Conservation (phyloP, 192 early-diverging fungal species). For the Entomortierella beljakovae region DNA sequence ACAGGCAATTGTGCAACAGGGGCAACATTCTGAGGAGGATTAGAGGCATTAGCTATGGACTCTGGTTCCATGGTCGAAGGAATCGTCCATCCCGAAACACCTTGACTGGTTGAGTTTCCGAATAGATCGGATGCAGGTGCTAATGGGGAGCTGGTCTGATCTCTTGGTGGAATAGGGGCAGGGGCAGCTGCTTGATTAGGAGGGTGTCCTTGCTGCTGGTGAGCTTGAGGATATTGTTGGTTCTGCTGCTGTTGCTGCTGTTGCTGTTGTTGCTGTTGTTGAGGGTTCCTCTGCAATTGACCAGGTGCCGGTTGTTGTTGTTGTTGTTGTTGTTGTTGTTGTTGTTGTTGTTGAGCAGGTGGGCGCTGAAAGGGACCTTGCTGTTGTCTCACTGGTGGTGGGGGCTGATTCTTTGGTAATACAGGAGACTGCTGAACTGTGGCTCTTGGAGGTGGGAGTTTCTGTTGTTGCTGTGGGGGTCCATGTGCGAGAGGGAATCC, state of each 20-base stretch:
- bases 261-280: constrained; percentile 19
- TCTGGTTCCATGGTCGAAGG: constrained; percentile 9
- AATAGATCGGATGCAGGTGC: constrained; percentile 42
- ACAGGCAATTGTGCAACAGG: not conserved
- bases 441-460: not conserved
- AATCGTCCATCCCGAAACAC: constrained; percentile 37
- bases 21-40: not conserved
- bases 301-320: constrained; percentile 9
- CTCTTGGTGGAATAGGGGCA: not conserved
- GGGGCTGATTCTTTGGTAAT: constrained; percentile 3
- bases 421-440: not conserved
- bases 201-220: constrained; percentile 9
- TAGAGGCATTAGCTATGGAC: not conserved
- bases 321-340: constrained; percentile 5
- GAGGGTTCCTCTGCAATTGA: constrained; percentile 20
- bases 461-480: constrained; percentile 5
- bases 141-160: constrained; percentile 28
- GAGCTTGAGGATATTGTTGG: not conserved
- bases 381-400: not conserved
- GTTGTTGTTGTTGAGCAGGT: constrained; percentile 3
- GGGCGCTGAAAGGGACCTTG: constrained; percentile 2
- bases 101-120: constrained; percentile 29
- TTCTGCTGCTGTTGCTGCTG: not conserved
- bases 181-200: constrained; percentile 15
- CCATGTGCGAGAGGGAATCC: constrained; percentile 5